Evolutionary conservation across 495 filamentous ascomycete genomes (phyloP).

Genomic region (Hyaloscypha finlandica): DNA sequence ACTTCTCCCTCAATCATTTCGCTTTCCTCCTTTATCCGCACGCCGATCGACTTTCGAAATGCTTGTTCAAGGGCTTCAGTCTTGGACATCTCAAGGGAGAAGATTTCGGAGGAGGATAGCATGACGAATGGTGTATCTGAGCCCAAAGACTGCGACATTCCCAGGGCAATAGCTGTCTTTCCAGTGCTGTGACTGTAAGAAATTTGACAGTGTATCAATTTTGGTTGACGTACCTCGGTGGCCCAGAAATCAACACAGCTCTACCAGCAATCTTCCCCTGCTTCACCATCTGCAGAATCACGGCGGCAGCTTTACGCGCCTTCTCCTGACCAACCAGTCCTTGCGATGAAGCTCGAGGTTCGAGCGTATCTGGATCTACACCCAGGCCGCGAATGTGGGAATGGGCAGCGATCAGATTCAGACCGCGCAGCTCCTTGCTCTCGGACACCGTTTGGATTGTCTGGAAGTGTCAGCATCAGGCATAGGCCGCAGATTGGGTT

Average conservation of each 20-base stretch:
- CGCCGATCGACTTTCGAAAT: constrained; percentile 95
- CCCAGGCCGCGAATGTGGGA: constrained; percentile 96
- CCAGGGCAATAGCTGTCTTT: constrained; percentile 98
- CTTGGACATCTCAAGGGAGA: constrained; percentile 98
- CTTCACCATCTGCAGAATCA: constrained; percentile 97
- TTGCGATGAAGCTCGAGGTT: constrained; percentile 83
- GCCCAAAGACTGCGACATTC: constrained; percentile 94
- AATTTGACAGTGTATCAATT: neutral
- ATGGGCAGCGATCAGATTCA: constrained; percentile 97
- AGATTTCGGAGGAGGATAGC: constrained; percentile 93
- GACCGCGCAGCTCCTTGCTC: constrained; percentile 87
- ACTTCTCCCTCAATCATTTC: constrained; percentile 99
- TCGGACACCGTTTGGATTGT: constrained; percentile 91
- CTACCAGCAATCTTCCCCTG: constrained; percentile 97
- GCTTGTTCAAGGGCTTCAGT: constrained; percentile 97
- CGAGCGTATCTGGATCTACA: constrained; percentile 87
- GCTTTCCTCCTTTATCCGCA: constrained; percentile 96
- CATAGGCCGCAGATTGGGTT: neutral
- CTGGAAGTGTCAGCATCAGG: constrained; percentile 43
- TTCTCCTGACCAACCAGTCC: constrained; percentile 97
- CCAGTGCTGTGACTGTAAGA: constrained; percentile 64
- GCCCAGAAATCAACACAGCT: constrained; percentile 92
- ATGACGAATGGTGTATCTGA: constrained; percentile 95
- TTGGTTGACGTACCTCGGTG: constrained; percentile 61
- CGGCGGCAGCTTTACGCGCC: constrained; percentile 91